Conservation (phyloP, 192 early-diverging fungal species). For the Mortierella alpina region DNA sequence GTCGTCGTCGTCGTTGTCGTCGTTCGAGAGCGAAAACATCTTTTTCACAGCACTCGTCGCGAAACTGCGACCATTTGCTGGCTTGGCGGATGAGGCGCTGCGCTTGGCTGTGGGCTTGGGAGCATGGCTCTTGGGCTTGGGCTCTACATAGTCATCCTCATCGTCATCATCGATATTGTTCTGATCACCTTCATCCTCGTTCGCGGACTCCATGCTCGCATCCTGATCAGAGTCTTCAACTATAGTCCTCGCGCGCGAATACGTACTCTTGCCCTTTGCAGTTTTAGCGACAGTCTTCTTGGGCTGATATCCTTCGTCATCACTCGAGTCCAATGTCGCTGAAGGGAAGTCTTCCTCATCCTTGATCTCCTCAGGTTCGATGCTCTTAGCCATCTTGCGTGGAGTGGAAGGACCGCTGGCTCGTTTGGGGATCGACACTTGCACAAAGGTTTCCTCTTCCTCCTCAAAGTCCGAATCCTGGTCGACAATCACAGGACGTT, state of each 20-base stretch:
- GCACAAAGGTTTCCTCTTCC: conserved; percentile 42
- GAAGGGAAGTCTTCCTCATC: neutral
- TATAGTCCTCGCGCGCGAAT: conserved; percentile 18
- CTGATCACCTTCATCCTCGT: neutral
- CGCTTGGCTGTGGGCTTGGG: neutral
- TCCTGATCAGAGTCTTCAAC: conserved; percentile 18
- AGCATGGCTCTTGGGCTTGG: neutral
- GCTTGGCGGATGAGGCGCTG: neutral
- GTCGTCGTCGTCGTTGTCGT: neutral
- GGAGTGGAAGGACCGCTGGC: neutral
- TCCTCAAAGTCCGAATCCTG: conserved; percentile 25
- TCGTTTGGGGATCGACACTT: conserved; percentile 7
- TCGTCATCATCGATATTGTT: conserved; percentile 6
- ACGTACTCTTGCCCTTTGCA: conserved; percentile 27
- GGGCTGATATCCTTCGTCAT: conserved; percentile 17
- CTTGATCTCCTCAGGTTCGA: conserved; percentile 5
- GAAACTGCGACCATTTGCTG: conserved; percentile 3
- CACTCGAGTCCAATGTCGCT: neutral
- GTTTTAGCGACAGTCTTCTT: neutral
- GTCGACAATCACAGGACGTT: conserved; percentile 42
- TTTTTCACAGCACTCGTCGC: conserved; percentile 36
- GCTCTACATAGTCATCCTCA: conserved; percentile 30
- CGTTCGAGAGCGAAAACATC: conserved; percentile 42
- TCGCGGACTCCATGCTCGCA: neutral
- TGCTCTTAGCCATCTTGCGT: conserved; percentile 35